Base-by-base conservation (phyloP, 495 filamentous ascomycete genomes). In the Talaromyces liani region DNA sequence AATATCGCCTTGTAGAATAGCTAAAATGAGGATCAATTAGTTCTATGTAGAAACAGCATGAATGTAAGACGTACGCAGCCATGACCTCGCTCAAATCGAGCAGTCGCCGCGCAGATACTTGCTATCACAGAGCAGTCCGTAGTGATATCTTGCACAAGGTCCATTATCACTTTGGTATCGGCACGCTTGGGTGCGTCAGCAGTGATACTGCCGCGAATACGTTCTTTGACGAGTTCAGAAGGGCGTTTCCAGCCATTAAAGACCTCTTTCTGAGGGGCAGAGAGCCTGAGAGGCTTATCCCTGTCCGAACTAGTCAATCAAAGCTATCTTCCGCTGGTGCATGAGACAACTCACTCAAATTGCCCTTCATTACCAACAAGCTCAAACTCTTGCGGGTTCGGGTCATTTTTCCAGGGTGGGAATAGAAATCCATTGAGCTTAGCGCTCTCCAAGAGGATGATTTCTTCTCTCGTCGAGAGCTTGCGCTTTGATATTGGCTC, bases 91-190 rank as follows among this genome's bases (percentile, higher is more conserved):
- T 85, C 84, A 29, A 79, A 75, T 67, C 88, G 82, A n/a, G 87
- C 82, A 47, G 87, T 87, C 8, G 81, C 87, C 57, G 93, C 92
- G 70, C 92, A 97, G 10, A 99, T 83, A 74, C 93, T 96, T 5
- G 95, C 94, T 47, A 99, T 92, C 6, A 99, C 92, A 5, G 94
- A 98, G 68, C 94, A 99, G 68, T 99, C 94, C 2, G 92, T 92
- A 20, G 93, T 88, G 47, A 95, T 82, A 71, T 98, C 94, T 75
- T 99, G 94, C 5, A 96, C 91, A 12, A 99, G 80, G 71, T 98
- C 95, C 58, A 86, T 82, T 41, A 80, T 79, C 1, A 75, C 67
- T 4, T 70, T 25, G 33, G 41, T 56, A 6, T 8, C 14, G 20
- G 34, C 39, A 18, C 20, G 54, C 18, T 16, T 27, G 12, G 33